Evolutionary conservation across 1,284 basidiomycete genomes (phyloP).

Genomic region (Ganoderma lingzhi): DNA sequence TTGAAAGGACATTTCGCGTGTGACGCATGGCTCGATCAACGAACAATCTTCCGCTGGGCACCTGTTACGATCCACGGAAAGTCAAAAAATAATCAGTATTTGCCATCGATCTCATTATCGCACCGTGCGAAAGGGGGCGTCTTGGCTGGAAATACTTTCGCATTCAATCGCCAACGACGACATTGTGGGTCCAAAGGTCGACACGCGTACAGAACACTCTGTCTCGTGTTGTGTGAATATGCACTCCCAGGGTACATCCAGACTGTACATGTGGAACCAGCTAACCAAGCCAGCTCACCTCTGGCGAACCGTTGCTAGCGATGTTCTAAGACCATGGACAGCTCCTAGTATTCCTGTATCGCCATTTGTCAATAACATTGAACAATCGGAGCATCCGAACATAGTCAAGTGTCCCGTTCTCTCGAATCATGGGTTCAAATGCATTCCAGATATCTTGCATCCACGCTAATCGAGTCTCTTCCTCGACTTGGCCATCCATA

Average conservation of each 20-base stretch:
- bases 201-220: not conserved
- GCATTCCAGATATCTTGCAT: not conserved
- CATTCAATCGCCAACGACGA: not conserved
- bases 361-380: not conserved
- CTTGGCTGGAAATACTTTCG: not conserved
- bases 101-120: not conserved
- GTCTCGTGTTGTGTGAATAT: not conserved
- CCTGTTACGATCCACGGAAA: not conserved
- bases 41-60: not conserved
- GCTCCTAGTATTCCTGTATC: not conserved
- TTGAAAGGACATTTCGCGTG: not conserved
- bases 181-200: not conserved
- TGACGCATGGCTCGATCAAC: not conserved
- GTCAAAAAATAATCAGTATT: not conserved
- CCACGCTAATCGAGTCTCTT: not conserved
- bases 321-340: not conserved
- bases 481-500: not conserved
- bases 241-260: not conserved
- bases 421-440: not conserved
- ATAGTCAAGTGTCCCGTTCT: not conserved
- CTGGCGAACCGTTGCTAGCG: constrained; percentile 11
- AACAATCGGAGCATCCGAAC: not conserved
- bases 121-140: not conserved
- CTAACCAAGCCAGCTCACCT: constrained; percentile 4
- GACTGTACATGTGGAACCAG: not conserved